Percentiles rank a stretch among this genome's conserved stretches.
phyloP scores from a whole-genome alignment of 208 protist genomes.

The Wallacemonas sp. region DNA sequence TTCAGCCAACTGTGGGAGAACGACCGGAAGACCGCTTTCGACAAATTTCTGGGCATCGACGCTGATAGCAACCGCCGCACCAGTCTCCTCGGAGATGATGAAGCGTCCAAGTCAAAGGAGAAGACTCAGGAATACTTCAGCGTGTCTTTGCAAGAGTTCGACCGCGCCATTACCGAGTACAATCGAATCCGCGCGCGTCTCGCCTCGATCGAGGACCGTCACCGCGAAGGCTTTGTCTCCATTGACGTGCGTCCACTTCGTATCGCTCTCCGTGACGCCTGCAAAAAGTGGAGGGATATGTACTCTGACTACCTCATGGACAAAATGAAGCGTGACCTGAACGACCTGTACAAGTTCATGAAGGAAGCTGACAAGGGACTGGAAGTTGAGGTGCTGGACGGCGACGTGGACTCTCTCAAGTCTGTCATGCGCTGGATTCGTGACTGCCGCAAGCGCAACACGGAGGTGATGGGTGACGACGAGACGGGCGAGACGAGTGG shows the following conservation, averaged over 20 bases:
- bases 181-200: constrained; percentile 82
- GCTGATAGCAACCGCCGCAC: constrained; percentile 19
- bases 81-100: constrained; percentile 7
- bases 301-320: constrained; percentile 94
- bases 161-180: constrained; percentile 94
- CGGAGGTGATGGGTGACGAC: constrained; percentile 82
- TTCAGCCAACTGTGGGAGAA: constrained; percentile 93
- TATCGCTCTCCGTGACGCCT: constrained; percentile 88
- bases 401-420: constrained; percentile 89
- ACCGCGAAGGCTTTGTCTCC: constrained; percentile 88
- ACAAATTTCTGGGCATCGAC: constrained; percentile 83
- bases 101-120: constrained; percentile 28
- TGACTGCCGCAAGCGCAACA: constrained; percentile 88
- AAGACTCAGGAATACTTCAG: constrained; percentile 86
- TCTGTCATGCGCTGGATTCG: constrained; percentile 93
- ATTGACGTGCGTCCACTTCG: constrained; percentile 97
- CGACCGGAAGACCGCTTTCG: constrained; percentile 88
- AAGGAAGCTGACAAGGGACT: constrained; percentile 91
- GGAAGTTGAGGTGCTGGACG: constrained; percentile 91
- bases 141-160: constrained; percentile 91
- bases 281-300: constrained; percentile 94
- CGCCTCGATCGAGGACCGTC: constrained; percentile 85
- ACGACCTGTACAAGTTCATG: constrained; percentile 90
- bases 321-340: constrained; percentile 85
- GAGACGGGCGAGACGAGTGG: constrained; percentile 81